Evolutionary conservation across 2,329 filamentous ascomycete species (phyloP).

Genomic region (Fusarium sp.): DNA sequence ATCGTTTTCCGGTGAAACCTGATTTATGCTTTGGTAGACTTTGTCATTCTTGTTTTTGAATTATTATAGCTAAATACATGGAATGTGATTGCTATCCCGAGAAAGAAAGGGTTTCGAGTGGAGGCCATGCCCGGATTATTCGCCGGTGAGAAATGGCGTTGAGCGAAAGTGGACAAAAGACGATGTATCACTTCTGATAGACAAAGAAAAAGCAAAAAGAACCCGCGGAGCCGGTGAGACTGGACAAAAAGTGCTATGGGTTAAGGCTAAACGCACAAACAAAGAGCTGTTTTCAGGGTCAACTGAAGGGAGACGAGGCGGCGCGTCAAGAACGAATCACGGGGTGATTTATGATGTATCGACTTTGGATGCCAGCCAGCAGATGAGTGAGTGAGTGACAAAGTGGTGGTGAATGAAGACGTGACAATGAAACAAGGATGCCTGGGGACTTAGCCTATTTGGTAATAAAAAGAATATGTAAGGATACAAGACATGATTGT

Average conservation of each 20-base stretch:
- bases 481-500: neutral
- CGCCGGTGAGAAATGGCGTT: constrained; percentile 15
- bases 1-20: neutral
- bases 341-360: constrained; percentile 38
- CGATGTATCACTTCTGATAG: constrained; percentile 35
- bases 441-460: neutral
- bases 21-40: neutral
- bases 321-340: constrained; percentile 29
- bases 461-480: neutral
- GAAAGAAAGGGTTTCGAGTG: constrained; percentile 12
- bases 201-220: constrained; percentile 11
- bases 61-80: neutral
- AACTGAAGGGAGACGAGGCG: constrained; percentile 19
- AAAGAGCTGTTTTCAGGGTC: constrained; percentile 1
- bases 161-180: constrained; percentile 6
- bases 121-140: constrained; percentile 21
- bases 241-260: neutral
- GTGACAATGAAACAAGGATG: neutral
- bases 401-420: neutral
- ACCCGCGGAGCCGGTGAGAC: constrained; percentile 25
- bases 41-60: neutral
- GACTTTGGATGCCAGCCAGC: constrained; percentile 23
- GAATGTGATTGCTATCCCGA: constrained; percentile 12
- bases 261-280: neutral
- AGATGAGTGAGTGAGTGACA: neutral